These are phyloP conservation scores for Misopates orontium DNA, from an alignment of 257 asterid genomes.

Conservation along the genomic window DNA sequence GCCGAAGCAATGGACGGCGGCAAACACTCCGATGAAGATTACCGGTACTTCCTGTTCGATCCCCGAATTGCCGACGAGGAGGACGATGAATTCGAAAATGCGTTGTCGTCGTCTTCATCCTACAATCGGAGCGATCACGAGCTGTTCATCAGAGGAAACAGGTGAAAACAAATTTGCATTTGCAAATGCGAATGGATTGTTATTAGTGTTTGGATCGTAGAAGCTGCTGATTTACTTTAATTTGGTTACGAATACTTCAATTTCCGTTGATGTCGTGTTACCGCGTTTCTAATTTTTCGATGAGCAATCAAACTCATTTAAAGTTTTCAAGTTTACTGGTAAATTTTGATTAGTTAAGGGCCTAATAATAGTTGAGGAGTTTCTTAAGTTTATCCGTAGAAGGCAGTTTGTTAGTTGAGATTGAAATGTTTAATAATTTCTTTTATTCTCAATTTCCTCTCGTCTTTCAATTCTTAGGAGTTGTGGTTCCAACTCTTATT, in stretches of 20 bases:
- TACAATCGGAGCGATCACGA: slow-evolving; percentile 71
- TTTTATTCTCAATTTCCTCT: neutral
- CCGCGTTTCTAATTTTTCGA: neutral
- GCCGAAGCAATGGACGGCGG: slow-evolving; percentile 80
- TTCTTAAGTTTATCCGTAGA: no score
- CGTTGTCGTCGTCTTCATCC: slow-evolving; percentile 23
- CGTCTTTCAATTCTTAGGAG: neutral
- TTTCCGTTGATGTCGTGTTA: neutral
- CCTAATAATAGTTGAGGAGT: no score
- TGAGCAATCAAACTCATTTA: neutral
- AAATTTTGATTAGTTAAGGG: no score
- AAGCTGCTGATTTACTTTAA: no score
- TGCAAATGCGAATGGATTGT: neutral
- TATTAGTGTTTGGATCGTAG: neutral
- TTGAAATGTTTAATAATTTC: neutral
- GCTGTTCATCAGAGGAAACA: slow-evolving; percentile 71
- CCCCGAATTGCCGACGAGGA: slow-evolving; percentile 56
- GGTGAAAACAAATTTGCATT: slow-evolving; percentile 28
- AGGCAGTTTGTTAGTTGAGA: no score
- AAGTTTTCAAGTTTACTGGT: neutral
- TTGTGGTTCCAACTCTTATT: no score
- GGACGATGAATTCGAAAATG: slow-evolving; percentile 39
- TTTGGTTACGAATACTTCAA: neutral
- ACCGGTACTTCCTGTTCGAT: slow-evolving; percentile 67
- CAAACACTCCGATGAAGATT: slow-evolving; percentile 46